Conservation (phyloP, 768 basidiomycete genomes). For the Trametes villosa region DNA sequence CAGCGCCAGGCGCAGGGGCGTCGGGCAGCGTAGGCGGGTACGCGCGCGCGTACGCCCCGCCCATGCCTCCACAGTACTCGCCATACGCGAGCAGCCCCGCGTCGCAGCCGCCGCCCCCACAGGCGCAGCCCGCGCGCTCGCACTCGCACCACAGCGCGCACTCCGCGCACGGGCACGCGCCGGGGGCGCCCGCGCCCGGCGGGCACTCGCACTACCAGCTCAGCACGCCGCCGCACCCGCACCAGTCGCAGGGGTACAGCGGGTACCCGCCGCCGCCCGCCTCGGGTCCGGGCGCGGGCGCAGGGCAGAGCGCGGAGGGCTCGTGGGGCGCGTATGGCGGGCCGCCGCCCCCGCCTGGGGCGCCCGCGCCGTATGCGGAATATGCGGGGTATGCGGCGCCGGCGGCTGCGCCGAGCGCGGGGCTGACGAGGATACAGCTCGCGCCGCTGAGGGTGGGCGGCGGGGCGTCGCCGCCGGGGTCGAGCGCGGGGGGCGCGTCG, state of each 20-base stretch:
- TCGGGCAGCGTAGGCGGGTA: background rate
- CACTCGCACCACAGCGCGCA: slow-evolving; percentile 15
- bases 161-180: slow-evolving; percentile 4
- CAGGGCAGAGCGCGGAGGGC: slow-evolving; percentile 16
- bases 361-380: slow-evolving; percentile 1
- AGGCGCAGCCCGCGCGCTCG: slow-evolving; percentile 6
- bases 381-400: slow-evolving; percentile 4
- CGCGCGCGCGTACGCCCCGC: slow-evolving; percentile 7
- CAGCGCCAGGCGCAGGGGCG: slow-evolving; percentile 12
- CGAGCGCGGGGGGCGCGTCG: slow-evolving; percentile 8
- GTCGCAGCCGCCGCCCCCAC: slow-evolving; percentile 11
- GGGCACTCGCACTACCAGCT: slow-evolving; percentile 29
- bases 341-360: slow-evolving; percentile 12
- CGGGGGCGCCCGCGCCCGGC: slow-evolving; percentile 7
- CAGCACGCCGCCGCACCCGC: slow-evolving; percentile 31
- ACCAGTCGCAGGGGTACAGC: slow-evolving; percentile 29
- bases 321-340: background rate
- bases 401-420: slow-evolving; percentile 9
- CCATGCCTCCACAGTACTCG: slow-evolving; percentile 18
- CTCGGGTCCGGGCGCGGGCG: slow-evolving; percentile 6
- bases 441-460: slow-evolving; percentile 50
- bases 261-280: slow-evolving; percentile 30
- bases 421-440: slow-evolving; percentile 50
- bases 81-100: slow-evolving; percentile 7
- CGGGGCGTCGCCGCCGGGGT: slow-evolving; percentile 23